A percentile compares a stretch with the other conserved stretches of the same genome.
Conservation (phyloP, 2,329 filamentous ascomycete genomes). For the Botrytis pseudocinerea region DNA sequence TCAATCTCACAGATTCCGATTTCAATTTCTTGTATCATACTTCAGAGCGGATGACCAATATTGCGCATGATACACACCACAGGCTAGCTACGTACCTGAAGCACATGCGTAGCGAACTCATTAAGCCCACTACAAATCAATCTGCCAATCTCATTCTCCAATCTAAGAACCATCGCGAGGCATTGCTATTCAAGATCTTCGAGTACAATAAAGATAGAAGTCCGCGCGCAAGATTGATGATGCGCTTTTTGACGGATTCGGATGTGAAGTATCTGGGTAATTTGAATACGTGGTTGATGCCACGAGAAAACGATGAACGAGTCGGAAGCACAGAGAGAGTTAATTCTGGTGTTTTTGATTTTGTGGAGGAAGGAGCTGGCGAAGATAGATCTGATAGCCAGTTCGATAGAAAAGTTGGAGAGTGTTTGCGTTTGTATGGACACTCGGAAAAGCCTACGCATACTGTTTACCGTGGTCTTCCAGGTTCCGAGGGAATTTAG, state of each 20-base stretch:
- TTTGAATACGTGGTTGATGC: constrained; percentile 1
- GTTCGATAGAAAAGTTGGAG: neutral
- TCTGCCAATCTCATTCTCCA: neutral
- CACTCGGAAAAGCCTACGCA: neutral
- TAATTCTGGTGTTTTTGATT: neutral
- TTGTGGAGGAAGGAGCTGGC: neutral
- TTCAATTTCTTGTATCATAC: neutral
- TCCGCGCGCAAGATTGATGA: neutral
- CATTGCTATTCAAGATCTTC: neutral
- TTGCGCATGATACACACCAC: neutral
- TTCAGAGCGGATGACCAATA: neutral
- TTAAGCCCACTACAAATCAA: neutral
- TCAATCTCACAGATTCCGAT: neutral
- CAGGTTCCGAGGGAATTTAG: neutral
- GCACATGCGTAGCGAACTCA: neutral
- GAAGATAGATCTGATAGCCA: neutral
- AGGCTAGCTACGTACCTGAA: neutral
- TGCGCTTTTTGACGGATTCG: neutral
- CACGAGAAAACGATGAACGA: neutral
- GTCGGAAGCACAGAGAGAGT: neutral
- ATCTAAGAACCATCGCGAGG: neutral
- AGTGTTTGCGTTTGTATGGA: neutral
- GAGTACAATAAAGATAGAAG: neutral
- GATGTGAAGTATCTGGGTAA: neutral
- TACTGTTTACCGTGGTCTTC: neutral